Conservation (phyloP, 2,329 filamentous ascomycete genomes). For the Cercospora zeina region DNA sequence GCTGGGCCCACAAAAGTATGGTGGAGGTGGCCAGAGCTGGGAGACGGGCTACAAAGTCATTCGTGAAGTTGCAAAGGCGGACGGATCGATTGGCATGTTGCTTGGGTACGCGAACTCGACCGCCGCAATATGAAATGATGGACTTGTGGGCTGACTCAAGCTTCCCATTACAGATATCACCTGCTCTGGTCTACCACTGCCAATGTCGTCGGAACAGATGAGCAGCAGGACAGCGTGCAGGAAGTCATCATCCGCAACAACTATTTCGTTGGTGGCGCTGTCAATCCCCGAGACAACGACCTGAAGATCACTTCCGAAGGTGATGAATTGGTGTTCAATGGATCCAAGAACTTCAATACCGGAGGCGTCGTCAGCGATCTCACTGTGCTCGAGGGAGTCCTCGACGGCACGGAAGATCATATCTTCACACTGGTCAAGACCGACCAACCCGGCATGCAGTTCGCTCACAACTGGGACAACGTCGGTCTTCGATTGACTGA, state of each 20-base stretch:
- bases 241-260: conserved; percentile 63
- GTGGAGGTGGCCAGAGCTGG: conserved; percentile 53
- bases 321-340: conserved; percentile 60
- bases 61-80: conserved; percentile 63
- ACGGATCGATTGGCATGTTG: conserved; percentile 66
- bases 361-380: conserved; percentile 66
- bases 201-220: conserved; percentile 59
- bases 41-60: conserved; percentile 60
- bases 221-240: conserved; percentile 60
- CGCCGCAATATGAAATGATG: background rate
- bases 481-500: conserved; percentile 64
- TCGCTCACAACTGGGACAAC: conserved; percentile 64
- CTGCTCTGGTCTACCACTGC: conserved; percentile 64
- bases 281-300: conserved; percentile 65
- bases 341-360: conserved; percentile 67
- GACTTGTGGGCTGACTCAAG: background rate
- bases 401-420: conserved; percentile 59
- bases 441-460: conserved; percentile 58
- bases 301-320: conserved; percentile 58
- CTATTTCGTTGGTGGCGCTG: conserved; percentile 64
- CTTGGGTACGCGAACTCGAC: conserved; percentile 46
- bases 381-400: conserved; percentile 64
- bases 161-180: conserved; percentile 50
- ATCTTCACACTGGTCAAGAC: conserved; percentile 64
- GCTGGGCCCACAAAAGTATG: conserved; percentile 53